phyloP scores from a whole-genome alignment of 306 rosid genomes.

The Astragalus glycyphyllos region DNA sequence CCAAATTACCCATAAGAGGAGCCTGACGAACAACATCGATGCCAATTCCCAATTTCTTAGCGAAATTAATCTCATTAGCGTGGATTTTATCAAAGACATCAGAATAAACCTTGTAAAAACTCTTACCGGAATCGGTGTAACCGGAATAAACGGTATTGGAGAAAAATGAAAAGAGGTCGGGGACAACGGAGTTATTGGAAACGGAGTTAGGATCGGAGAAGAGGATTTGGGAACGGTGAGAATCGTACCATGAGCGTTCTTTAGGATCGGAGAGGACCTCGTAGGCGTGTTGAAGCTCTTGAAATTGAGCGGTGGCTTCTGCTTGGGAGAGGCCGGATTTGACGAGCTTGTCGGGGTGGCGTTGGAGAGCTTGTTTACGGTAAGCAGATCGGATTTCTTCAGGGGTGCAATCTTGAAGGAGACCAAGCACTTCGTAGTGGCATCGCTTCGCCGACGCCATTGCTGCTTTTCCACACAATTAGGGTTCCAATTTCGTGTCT shows the following conservation, averaged over 20 bases:
- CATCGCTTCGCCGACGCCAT: constrained; percentile 80
- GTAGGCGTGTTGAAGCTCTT: constrained; percentile 91
- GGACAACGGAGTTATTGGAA: constrained; percentile 53
- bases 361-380: constrained; percentile 82
- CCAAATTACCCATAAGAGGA: constrained; percentile 85
- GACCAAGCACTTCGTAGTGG: constrained; percentile 90
- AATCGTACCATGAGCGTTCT: constrained; percentile 97
- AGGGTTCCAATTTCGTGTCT: constrained; percentile 31
- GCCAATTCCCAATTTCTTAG: constrained; percentile 65
- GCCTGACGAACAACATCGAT: constrained; percentile 63
- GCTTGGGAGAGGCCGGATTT: constrained; percentile 74
- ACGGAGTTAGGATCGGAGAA: constrained; percentile 71
- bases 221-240: constrained; percentile 94
- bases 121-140: constrained; percentile 66
- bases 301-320: constrained; percentile 89
- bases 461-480: constrained; percentile 7
- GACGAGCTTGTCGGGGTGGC: constrained; percentile 95
- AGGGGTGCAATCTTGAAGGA: constrained; percentile 61
- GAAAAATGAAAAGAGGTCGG: constrained; percentile 89
- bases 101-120: constrained; percentile 79
- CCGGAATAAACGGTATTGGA: constrained; percentile 79
- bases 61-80: constrained; percentile 73
- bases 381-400: constrained; percentile 85
- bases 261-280: constrained; percentile 95
- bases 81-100: constrained; percentile 70